Evolutionary conservation across 352 stramenopile species (phyloP).

Genomic region (Globisporangium abappressorium): DNA sequence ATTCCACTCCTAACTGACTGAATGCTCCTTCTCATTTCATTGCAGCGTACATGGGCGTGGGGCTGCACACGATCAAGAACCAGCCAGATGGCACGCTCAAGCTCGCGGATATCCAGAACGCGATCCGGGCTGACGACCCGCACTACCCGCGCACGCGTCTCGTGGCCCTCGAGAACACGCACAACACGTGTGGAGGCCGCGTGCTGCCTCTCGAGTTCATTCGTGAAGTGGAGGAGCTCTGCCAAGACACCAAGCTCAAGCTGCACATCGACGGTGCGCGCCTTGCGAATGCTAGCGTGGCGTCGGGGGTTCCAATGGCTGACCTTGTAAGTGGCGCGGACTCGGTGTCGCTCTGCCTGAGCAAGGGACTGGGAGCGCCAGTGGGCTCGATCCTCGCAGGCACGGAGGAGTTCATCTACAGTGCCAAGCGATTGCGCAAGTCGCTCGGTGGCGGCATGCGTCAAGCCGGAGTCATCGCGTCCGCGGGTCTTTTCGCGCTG

Average conservation of each 20-base stretch:
- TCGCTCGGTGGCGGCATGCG: constrained; percentile 97
- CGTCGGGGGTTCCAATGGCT: constrained; percentile 56
- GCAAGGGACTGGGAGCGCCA: constrained; percentile 94
- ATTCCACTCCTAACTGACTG: background rate
- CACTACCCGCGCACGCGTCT: constrained; percentile 86
- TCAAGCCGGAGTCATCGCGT: constrained; percentile 92
- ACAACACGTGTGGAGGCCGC: constrained; percentile 95
- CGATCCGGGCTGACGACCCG: constrained; percentile 73
- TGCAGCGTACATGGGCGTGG: constrained; percentile 87
- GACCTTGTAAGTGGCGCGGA: constrained; percentile 84
- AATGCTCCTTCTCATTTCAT: background rate
- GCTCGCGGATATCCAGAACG: constrained; percentile 77
- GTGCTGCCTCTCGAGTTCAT: constrained; percentile 88
- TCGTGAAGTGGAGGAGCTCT: constrained; percentile 64
- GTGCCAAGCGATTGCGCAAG: constrained; percentile 93
- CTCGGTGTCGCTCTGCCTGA: constrained; percentile 94
- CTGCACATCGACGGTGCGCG: constrained; percentile 96
- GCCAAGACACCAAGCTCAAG: constrained; percentile 72
- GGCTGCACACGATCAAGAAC: constrained; percentile 86
- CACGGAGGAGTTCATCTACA: constrained; percentile 82
- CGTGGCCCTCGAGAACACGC: constrained; percentile 97
- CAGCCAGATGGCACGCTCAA: constrained; percentile 79
- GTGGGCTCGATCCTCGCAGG: constrained; percentile 94
- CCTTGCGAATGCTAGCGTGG: constrained; percentile 94
- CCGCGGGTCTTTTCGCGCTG: constrained; percentile 90